These are phyloP conservation scores for Arachnopeziza araneosa DNA, from an alignment of 2,329 filamentous ascomycete species.

Conservation along the genomic window DNA sequence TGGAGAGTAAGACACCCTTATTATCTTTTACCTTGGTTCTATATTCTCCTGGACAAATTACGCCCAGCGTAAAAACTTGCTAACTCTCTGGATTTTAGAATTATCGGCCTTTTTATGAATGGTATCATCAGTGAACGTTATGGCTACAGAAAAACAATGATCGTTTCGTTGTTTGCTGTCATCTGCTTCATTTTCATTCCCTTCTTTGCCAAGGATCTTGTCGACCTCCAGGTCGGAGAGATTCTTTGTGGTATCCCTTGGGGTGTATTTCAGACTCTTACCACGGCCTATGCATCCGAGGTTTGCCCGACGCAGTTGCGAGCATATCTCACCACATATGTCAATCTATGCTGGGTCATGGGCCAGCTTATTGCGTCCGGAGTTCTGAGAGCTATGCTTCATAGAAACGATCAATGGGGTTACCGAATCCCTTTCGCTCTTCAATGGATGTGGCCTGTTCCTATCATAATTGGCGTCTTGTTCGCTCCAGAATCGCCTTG, in stretches of 20 bases:
- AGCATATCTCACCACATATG: slow-evolving; percentile 46
- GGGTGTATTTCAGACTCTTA: slow-evolving; percentile 1
- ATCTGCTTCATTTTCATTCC: slow-evolving; percentile 43
- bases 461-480: slow-evolving; percentile 37
- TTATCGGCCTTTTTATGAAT: slow-evolving; percentile 1
- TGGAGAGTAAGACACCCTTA: background rate
- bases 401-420: slow-evolving; percentile 15
- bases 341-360: slow-evolving; percentile 30
- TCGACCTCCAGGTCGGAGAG: slow-evolving; percentile 33
- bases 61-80: background rate
- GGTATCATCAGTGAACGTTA: slow-evolving; percentile 18
- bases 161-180: slow-evolving; percentile 27
- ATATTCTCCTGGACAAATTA: background rate
- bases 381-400: slow-evolving; percentile 38
- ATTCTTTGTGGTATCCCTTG: slow-evolving; percentile 2
- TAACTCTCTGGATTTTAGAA: background rate
- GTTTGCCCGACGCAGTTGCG: slow-evolving; percentile 47
- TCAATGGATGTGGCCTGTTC: slow-evolving; percentile 44
- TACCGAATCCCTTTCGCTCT: slow-evolving; percentile 41
- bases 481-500: slow-evolving; percentile 44
- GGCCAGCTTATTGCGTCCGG: slow-evolving; percentile 43
- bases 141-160: slow-evolving; percentile 39
- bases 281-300: slow-evolving; percentile 31
- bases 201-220: slow-evolving; percentile 38
- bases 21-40: background rate